A percentile compares a stretch with the other conserved stretches of the same genome.
Evolutionary conservation across 2,329 filamentous ascomycete species (phyloP).

Genomic region (Zymoseptoria tritici): DNA sequence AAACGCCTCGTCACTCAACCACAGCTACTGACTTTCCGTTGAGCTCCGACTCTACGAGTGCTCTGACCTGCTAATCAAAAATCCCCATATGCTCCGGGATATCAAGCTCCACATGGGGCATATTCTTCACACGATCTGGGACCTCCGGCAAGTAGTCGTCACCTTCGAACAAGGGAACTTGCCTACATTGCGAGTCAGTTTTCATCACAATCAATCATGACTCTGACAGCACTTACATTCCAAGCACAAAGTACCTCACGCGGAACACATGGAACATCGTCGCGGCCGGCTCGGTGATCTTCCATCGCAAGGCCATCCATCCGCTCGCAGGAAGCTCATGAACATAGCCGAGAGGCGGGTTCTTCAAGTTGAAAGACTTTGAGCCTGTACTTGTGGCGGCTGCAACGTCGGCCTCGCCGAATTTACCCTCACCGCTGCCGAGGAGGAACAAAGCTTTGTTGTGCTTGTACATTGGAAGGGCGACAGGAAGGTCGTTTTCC

Average conservation of each 20-base stretch:
- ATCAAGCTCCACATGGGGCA: constrained; percentile 16
- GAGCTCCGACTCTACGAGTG: not conserved
- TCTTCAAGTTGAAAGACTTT: constrained; percentile 7
- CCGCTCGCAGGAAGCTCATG: constrained; percentile 15
- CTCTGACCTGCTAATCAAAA: constrained; percentile 5
- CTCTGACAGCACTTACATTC: constrained; percentile 10
- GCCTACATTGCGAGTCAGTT: not conserved
- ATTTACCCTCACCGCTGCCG: constrained; percentile 9
- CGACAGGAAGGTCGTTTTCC: constrained; percentile 12
- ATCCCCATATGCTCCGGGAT: constrained; percentile 12
- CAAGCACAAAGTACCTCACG: constrained; percentile 15
- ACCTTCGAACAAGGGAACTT: constrained; percentile 13
- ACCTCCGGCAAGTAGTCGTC: constrained; percentile 15
- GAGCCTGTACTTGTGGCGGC: not conserved
- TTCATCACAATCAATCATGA: not conserved
- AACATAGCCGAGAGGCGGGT: constrained; percentile 12
- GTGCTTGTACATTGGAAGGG: constrained; percentile 16
- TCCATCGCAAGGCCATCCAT: constrained; percentile 15
- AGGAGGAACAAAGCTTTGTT: constrained; percentile 15
- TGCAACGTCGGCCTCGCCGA: constrained; percentile 4
- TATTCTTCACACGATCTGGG: constrained; percentile 6
- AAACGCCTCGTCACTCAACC: not conserved
- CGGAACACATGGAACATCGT: constrained; percentile 16
- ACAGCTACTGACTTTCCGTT: not conserved
- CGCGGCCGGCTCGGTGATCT: constrained; percentile 11